phyloP scores from a whole-genome alignment of 2,329 filamentous ascomycete genomes.

The Whalleya microplaca region DNA sequence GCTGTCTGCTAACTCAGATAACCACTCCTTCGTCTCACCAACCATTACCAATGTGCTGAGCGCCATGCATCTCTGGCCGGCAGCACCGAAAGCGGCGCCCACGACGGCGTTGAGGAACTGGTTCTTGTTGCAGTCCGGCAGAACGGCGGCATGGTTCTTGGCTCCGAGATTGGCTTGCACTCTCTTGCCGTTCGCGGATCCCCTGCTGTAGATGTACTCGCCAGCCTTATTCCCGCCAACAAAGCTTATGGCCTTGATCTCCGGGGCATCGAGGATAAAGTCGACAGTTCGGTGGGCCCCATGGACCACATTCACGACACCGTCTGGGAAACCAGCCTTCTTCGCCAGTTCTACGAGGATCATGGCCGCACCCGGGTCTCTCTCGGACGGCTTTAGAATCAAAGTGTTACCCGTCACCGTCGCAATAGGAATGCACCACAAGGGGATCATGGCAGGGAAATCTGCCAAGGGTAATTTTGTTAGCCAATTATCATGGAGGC shows the following conservation, averaged over 20 bases:
- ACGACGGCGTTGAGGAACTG: slow-evolving; percentile 83
- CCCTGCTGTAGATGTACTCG: slow-evolving; percentile 81
- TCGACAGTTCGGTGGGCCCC: slow-evolving; percentile 80
- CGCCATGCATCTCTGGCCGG: slow-evolving; percentile 86
- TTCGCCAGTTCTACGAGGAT: slow-evolving; percentile 80
- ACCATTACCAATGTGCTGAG: slow-evolving; percentile 82
- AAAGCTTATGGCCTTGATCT: slow-evolving; percentile 85
- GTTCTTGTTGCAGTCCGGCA: slow-evolving; percentile 90
- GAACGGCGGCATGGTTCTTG: slow-evolving; percentile 85
- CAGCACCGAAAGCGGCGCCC: slow-evolving; percentile 82
- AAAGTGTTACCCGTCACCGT: slow-evolving; percentile 84
- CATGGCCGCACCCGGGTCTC: slow-evolving; percentile 83
- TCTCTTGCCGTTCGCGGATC: slow-evolving; percentile 83
- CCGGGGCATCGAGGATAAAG: slow-evolving; percentile 83
- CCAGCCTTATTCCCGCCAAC: slow-evolving; percentile 87
- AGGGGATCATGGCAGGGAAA: slow-evolving; percentile 89
- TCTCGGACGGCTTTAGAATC: slow-evolving; percentile 84
- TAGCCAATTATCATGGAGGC: slow-evolving; percentile 12
- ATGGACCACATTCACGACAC: slow-evolving; percentile 83
- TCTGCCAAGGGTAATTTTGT: slow-evolving; percentile 50
- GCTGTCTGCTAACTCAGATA: slow-evolving; percentile 75
- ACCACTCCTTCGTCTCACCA: slow-evolving; percentile 83
- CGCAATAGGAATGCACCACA: slow-evolving; percentile 89
- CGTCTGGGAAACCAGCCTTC: slow-evolving; percentile 80
- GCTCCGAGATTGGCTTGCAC: slow-evolving; percentile 87